phyloP scores from a whole-genome alignment of 495 filamentous ascomycete genomes.

The Aspergillus hancockii region DNA sequence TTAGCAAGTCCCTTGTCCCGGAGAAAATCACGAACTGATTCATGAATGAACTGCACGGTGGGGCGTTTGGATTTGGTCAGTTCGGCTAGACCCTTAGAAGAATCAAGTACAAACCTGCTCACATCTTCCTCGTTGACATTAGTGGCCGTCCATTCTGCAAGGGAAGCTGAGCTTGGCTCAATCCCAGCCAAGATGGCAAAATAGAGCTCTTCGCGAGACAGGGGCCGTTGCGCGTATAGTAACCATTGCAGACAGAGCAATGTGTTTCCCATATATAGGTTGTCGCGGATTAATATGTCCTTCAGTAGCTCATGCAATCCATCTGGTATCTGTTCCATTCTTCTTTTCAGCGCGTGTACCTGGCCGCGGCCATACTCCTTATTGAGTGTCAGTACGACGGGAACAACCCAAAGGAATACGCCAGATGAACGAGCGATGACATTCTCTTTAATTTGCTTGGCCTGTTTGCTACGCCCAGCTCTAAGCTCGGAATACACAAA shows the following conservation, averaged over 20 bases:
- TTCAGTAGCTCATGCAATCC: constrained; percentile 37
- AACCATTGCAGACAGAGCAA: constrained; percentile 39
- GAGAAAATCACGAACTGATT: constrained; percentile 48
- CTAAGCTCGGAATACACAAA: constrained; percentile 29
- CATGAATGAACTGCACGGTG: constrained; percentile 50
- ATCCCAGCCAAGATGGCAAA: constrained; percentile 29
- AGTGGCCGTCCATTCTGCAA: background rate
- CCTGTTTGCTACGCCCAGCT: constrained; percentile 16
- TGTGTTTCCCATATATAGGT: constrained; percentile 21
- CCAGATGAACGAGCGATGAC: constrained; percentile 39
- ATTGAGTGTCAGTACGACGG: constrained; percentile 48
- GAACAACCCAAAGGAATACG: constrained; percentile 50
- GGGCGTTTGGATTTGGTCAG: constrained; percentile 23
- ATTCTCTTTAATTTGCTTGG: constrained; percentile 20
- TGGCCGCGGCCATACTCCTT: constrained; percentile 30
- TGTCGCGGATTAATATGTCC: constrained; percentile 36
- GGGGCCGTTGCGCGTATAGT: constrained; percentile 32
- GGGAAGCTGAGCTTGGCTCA: background rate
- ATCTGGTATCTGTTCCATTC: constrained; percentile 35
- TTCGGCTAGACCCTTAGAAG: constrained; percentile 46
- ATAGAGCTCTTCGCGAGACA: constrained; percentile 31
- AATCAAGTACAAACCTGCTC: constrained; percentile 30
- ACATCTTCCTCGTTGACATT: constrained; percentile 20
- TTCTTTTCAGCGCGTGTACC: constrained; percentile 18
- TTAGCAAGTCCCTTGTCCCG: background rate